These are phyloP conservation scores for Otatea glauca DNA, from an alignment of 176 grass and related monocot species.

Conservation along the genomic window DNA sequence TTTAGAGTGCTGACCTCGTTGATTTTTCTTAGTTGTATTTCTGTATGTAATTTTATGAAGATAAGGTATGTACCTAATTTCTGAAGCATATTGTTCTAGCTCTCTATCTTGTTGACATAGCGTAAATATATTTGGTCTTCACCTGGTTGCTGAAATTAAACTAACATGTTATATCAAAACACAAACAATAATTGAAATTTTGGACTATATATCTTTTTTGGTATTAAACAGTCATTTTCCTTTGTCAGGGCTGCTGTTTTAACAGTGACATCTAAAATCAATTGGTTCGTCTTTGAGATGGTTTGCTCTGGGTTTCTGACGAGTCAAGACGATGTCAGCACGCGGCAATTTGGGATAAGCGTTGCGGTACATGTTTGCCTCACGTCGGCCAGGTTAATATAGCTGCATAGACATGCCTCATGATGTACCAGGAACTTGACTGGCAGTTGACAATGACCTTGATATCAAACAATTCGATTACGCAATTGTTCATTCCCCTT, in stretches of 20 bases:
- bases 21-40: background rate
- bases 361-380: background rate
- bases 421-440: conserved; percentile 1
- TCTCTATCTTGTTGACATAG: background rate
- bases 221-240: background rate
- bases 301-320: background rate
- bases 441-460: background rate
- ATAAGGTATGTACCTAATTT: background rate
- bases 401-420: background rate
- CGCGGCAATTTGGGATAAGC: conserved; percentile 24
- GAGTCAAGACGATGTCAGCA: background rate
- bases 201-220: background rate
- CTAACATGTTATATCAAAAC: background rate
- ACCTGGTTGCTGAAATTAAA: background rate
- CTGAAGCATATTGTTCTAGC: background rate
- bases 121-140: background rate
- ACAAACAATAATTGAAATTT: background rate
- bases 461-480: conserved; percentile 20
- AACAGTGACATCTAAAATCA: background rate
- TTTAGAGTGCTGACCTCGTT: conserved; percentile 8
- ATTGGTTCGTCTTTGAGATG: background rate
- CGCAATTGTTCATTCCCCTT: conserved; percentile 23
- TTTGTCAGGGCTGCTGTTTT: background rate
- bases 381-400: background rate
- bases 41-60: background rate